phyloP scores from a whole-genome alignment of 2,329 filamentous ascomycete species.

The Colletotrichum neosansevieriae region DNA sequence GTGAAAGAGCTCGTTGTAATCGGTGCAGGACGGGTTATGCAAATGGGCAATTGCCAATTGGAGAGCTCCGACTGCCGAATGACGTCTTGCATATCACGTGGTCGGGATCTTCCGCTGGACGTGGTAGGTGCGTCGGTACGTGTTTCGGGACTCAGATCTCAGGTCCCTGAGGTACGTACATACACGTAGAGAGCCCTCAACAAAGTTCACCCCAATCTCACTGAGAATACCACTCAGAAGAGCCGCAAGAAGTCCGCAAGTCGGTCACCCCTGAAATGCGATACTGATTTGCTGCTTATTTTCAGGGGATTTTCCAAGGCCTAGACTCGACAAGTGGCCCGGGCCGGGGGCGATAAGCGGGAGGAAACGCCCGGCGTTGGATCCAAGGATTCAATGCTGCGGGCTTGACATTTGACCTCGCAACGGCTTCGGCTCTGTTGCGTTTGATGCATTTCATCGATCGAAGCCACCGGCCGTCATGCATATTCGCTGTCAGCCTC shows the following conservation, averaged over 20 bases:
- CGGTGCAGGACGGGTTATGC: constrained; percentile 2
- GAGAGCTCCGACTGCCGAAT: constrained; percentile 21
- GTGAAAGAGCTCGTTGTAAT: neutral
- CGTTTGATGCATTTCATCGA: neutral
- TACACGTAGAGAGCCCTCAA: neutral
- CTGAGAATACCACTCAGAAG: neutral
- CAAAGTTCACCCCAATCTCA: neutral
- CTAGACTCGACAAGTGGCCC: neutral
- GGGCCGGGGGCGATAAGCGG: constrained; percentile 2
- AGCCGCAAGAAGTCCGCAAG: constrained; percentile 8
- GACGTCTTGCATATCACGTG: constrained; percentile 24
- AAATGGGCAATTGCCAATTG: constrained; percentile 24
- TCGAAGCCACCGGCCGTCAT: neutral
- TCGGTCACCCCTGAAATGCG: neutral
- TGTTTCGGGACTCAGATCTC: neutral
- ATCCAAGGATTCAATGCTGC: constrained; percentile 16
- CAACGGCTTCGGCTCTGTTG: neutral
- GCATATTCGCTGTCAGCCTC: neutral
- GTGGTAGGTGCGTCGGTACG: constrained; percentile 1
- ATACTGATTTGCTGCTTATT: neutral
- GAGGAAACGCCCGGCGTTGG: constrained; percentile 3
- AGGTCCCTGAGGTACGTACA: neutral
- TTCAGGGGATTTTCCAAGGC: neutral
- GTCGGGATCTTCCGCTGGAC: neutral
- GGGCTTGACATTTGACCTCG: neutral